phyloP scores from a whole-genome alignment of 352 stramenopile species.

The Discostella stelligera region DNA sequence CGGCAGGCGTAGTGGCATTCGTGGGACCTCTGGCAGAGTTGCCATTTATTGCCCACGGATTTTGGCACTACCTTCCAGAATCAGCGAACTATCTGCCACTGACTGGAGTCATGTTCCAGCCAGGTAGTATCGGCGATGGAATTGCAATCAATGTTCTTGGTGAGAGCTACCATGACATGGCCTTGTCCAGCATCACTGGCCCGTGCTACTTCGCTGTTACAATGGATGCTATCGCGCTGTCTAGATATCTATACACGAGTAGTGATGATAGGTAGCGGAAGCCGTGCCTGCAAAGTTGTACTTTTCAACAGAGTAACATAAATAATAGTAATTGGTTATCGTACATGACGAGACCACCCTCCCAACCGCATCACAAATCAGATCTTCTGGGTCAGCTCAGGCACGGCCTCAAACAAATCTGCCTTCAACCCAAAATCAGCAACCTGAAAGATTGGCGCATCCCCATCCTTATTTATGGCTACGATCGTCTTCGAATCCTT shows the following conservation, averaged over 20 bases:
- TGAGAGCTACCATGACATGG: constrained; percentile 52
- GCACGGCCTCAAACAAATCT: constrained; percentile 96
- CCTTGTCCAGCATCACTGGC: constrained; percentile 75
- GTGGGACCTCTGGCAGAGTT: constrained; percentile 72
- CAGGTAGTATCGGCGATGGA: constrained; percentile 11
- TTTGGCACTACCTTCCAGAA: constrained; percentile 70
- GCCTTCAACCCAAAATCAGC: constrained; percentile 98
- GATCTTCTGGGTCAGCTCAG: constrained; percentile 97
- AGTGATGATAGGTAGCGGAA: constrained; percentile 6
- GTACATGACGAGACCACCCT: no score
- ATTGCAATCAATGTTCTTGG: constrained; percentile 34
- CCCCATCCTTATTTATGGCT: constrained; percentile 99
- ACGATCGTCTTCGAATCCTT: constrained; percentile 99
- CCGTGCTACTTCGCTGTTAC: constrained; percentile 84
- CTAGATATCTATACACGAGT: constrained; percentile 62
- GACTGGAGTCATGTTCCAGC: constrained; percentile 26
- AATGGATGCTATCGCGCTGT: constrained; percentile 79
- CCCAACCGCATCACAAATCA: constrained; percentile 57
- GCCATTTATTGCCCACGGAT: constrained; percentile 68
- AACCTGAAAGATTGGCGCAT: constrained; percentile 99
- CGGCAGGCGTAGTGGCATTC: constrained; percentile 61
- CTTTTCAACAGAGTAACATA: no score
- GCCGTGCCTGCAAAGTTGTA: no score
- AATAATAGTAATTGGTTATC: no score
- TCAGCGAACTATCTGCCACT: constrained; percentile 71